Percentiles rank a stretch among this genome's conserved stretches.
These are phyloP conservation scores for Leccinum aurantiacum DNA, from an alignment of 768 basidiomycete genomes.

Conservation along the genomic window DNA sequence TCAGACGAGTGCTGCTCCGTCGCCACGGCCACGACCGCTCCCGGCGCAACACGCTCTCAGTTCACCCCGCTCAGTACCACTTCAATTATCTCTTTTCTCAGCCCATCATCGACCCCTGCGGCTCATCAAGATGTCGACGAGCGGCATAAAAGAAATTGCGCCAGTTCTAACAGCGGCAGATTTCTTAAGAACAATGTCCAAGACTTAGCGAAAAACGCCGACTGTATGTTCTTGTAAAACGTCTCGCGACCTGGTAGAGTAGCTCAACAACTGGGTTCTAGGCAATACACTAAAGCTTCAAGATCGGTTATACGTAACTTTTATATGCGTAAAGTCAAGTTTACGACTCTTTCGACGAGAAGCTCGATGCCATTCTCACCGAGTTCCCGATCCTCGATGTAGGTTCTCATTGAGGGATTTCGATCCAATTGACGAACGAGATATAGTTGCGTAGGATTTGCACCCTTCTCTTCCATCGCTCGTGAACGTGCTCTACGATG, in stretches of 20 bases:
- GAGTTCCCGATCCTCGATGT: conserved; percentile 99
- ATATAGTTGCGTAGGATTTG: conserved; percentile 55
- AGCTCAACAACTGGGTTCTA: conserved; percentile 29
- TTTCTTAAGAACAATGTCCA: conserved; percentile 87
- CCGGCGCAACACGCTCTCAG: background rate
- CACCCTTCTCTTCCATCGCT: conserved; percentile 96
- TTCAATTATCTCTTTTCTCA: background rate
- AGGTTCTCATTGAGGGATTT: conserved; percentile 34
- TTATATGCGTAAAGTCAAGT: conserved; percentile 99
- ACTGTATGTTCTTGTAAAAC: conserved; percentile 52
- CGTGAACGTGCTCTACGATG: conserved; percentile 99
- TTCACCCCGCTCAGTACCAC: conserved; percentile 22
- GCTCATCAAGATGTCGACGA: conserved; percentile 61
- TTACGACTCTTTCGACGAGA: conserved; percentile 97
- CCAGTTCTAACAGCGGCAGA: conserved; percentile 97
- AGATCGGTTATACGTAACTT: conserved; percentile 97
- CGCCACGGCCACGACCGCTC: conserved; percentile 9
- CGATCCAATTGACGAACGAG: conserved; percentile 1
- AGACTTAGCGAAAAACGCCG: conserved; percentile 96
- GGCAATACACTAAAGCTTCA: conserved; percentile 99
- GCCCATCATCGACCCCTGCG: conserved; percentile 1
- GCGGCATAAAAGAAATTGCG: conserved; percentile 93
- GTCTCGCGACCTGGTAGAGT: conserved; percentile 2
- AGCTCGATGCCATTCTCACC: conserved; percentile 86
- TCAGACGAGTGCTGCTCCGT: conserved; percentile 30